These are phyloP conservation scores for Cenchrus fungigraminus DNA, from an alignment of 176 grass and related monocot species.

Conservation along the genomic window DNA sequence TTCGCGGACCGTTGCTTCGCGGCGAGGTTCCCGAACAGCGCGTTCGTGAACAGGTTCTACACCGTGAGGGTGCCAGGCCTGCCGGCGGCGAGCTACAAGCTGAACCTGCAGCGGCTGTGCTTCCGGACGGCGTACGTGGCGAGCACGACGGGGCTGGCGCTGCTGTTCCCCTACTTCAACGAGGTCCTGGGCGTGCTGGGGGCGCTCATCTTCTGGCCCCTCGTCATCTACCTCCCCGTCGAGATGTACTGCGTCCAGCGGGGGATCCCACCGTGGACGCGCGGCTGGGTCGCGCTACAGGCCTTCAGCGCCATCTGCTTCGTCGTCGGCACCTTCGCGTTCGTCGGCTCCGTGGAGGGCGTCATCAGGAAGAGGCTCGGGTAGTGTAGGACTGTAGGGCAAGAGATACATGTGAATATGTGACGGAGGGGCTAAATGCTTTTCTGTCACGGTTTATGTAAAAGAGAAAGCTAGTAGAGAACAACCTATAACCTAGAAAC, in stretches of 20 bases:
- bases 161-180: conserved; percentile 90
- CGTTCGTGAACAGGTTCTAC: conserved; percentile 66
- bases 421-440: no score
- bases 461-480: no score
- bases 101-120: conserved; percentile 63
- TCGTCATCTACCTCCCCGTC: conserved; percentile 73
- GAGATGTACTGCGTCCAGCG: conserved; percentile 80
- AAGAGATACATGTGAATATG: neutral
- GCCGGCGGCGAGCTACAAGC: conserved; percentile 29
- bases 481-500: no score
- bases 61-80: conserved; percentile 44
- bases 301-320: conserved; percentile 53
- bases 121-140: conserved; percentile 70
- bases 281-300: conserved; percentile 51
- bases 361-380: conserved; percentile 49
- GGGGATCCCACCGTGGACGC: conserved; percentile 50
- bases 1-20: conserved; percentile 47
- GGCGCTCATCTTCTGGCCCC: conserved; percentile 66
- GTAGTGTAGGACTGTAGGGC: neutral
- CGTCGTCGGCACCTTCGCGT: conserved; percentile 58
- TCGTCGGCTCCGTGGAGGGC: conserved; percentile 68
- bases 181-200: conserved; percentile 74
- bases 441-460: neutral
- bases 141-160: conserved; percentile 60
- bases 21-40: conserved; percentile 45